Evolutionary conservation across 306 rosid genomes (phyloP).

Genomic region (Castanospermum australe): DNA sequence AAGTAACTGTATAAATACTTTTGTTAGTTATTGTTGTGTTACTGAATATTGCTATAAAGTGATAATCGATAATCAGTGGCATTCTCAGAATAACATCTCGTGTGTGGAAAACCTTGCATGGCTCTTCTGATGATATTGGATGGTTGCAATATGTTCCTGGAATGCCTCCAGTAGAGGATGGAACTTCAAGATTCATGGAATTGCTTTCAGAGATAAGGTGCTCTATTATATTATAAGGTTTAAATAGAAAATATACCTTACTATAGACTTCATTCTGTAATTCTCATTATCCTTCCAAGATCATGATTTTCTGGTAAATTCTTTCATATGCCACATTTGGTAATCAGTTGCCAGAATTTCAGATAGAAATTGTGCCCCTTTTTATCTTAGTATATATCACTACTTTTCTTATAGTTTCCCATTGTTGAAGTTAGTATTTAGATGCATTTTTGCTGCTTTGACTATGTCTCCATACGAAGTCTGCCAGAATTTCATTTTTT

Average conservation of each 20-base stretch:
- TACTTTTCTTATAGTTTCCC: not conserved
- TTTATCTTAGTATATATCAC: not conserved
- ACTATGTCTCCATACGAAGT: not conserved
- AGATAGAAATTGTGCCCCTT: not conserved
- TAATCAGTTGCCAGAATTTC: not conserved
- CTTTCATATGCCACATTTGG: not conserved
- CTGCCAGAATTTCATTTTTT: not conserved
- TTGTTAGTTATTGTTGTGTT: conserved; percentile 4
- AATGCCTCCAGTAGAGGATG: conserved; percentile 75
- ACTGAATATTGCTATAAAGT: conserved; percentile 7
- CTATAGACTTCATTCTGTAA: not conserved
- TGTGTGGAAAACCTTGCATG: conserved; percentile 56
- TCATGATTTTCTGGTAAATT: not conserved
- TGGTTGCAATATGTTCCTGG: conserved; percentile 74
- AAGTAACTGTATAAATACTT: not conserved
- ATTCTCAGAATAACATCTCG: conserved; percentile 55
- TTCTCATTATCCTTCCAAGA: not conserved
- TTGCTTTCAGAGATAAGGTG: conserved; percentile 75
- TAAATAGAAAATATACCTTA: too few relatives aligned
- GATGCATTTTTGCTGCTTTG: not conserved
- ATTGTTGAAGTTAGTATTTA: not conserved
- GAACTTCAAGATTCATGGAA: conserved; percentile 76
- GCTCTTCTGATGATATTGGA: conserved; percentile 83
- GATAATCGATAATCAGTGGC: conserved; percentile 3
- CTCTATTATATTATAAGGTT: conserved; percentile 4